phyloP scores from a whole-genome alignment of 1,284 basidiomycete species.

The Puccinia hordei region DNA sequence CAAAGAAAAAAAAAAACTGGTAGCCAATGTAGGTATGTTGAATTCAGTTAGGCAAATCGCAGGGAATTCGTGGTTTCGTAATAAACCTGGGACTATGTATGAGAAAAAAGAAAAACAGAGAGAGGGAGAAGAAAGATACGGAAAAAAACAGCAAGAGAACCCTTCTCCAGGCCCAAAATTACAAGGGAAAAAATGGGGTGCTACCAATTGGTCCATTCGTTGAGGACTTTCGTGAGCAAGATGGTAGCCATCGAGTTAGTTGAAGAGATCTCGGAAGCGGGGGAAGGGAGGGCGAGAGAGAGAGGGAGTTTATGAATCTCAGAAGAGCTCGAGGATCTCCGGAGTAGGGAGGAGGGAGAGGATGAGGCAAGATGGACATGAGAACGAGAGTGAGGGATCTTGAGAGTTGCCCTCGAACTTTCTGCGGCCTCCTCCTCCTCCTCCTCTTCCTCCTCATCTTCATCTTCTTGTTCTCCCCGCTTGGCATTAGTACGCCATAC shows the following conservation, averaged over 20 bases:
- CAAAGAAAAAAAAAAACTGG: too few relatives aligned
- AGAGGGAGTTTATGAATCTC: not conserved
- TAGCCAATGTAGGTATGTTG: too few relatives aligned
- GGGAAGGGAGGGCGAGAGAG: not conserved
- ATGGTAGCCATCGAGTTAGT: not conserved
- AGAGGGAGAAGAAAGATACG: not conserved
- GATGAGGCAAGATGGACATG: not conserved
- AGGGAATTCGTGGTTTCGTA: too few relatives aligned
- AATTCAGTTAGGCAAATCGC: too few relatives aligned
- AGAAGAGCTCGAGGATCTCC: not conserved
- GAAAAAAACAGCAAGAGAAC: not conserved
- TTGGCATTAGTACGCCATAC: not conserved
- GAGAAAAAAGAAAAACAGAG: not conserved
- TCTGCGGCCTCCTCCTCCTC: too few relatives aligned
- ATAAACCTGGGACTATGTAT: too few relatives aligned
- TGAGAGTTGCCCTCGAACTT: not conserved
- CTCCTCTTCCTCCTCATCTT: not conserved
- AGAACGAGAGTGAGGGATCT: not conserved
- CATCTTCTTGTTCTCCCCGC: not conserved
- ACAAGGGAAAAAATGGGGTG: not conserved
- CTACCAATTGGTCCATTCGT: constrained; percentile 18
- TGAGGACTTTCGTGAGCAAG: constrained; percentile 7
- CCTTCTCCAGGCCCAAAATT: too few relatives aligned
- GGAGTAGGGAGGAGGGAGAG: not conserved
- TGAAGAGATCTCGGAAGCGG: not conserved